Conservation (phyloP, 345 rosid species). For the Populus simonii region DNA sequence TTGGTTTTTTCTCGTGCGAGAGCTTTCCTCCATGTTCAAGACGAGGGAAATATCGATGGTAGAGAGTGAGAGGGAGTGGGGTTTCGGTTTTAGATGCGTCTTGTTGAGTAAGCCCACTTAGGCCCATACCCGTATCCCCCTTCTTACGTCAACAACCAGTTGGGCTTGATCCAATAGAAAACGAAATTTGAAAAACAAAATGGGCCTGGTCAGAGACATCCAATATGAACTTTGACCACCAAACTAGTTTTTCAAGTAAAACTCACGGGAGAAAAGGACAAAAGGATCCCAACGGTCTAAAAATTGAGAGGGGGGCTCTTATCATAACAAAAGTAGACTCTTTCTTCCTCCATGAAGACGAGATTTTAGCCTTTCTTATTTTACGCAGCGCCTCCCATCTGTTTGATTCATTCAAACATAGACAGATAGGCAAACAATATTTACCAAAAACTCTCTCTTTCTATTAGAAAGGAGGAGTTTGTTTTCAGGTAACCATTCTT, state of each 20-base stretch:
- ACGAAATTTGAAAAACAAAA: not conserved
- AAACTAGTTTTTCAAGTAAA: too few relatives aligned
- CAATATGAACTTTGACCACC: not conserved
- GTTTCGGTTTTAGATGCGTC: not conserved
- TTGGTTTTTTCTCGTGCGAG: not conserved
- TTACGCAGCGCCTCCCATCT: slow-evolving; percentile 33
- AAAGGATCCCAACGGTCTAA: slow-evolving; percentile 8
- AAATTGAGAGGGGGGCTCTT: not conserved
- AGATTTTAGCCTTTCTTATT: slow-evolving; percentile 11
- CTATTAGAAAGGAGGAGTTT: not conserved
- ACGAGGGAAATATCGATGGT: slow-evolving; percentile 4
- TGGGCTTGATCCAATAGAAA: not conserved
- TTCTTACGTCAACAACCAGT: not conserved
- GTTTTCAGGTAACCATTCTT: not conserved
- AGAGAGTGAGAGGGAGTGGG: too few relatives aligned
- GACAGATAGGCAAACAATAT: not conserved
- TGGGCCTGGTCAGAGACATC: not conserved
- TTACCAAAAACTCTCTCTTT: not conserved
- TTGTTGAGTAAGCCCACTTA: not conserved
- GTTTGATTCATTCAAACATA: slow-evolving; percentile 23
- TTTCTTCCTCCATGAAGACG: not conserved
- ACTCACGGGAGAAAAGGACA: not conserved
- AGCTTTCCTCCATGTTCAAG: not conserved
- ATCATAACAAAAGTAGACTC: not conserved
- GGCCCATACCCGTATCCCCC: not conserved